Base-by-base conservation (phyloP, 306 rosid species). In the Mucuna pruriens region DNA sequence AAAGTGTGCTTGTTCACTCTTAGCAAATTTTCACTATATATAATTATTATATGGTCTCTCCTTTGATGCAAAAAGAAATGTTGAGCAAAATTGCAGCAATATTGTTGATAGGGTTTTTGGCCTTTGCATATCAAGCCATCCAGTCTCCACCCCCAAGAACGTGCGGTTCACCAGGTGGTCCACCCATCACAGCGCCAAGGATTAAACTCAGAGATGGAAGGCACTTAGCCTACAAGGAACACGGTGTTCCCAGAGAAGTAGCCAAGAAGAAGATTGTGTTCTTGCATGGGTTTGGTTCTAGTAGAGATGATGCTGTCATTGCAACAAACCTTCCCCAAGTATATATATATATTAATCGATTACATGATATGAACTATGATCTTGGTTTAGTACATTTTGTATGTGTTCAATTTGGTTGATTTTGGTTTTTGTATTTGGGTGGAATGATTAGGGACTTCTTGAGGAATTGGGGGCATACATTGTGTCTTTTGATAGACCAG, bases 151-250 rank as follows among this genome's bases (percentile, higher is more conserved):
- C 87, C 6, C 82, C 91, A 17, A 85, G 39, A 11, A 44, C 60
- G 34, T 90, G 91, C 6, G 94, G 94, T 31, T 84, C 88, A 22
- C 78, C 86, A 0, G 83, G 78, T 13, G 92, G 94, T 7, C 92
- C 90, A 11, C 87, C 88, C 10, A 49, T 88, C 36, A 86, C 92
- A 60, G 88, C 82, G 0, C 71, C 91, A 20, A 85, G 92, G 68
- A 65, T 88, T 33, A 90, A 81, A 82, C 91, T 90, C 0, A 87
- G 92, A 78, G 94, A 90, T 80, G 94, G 92, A 82, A 85, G 94
- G 49, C 69, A 87, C 67, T 79, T 90, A 78, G 91, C 94, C n/a
- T 90, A 90, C 86, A 88, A 79, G 79, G 94, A 88, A 29, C 45
- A 85, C 67, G 94, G 94, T 58, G 88, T 88, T 40, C 75, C 86